These are phyloP conservation scores for Chaetothyriales sp. DNA, from an alignment of 2,329 filamentous ascomycete genomes.

Conservation along the genomic window DNA sequence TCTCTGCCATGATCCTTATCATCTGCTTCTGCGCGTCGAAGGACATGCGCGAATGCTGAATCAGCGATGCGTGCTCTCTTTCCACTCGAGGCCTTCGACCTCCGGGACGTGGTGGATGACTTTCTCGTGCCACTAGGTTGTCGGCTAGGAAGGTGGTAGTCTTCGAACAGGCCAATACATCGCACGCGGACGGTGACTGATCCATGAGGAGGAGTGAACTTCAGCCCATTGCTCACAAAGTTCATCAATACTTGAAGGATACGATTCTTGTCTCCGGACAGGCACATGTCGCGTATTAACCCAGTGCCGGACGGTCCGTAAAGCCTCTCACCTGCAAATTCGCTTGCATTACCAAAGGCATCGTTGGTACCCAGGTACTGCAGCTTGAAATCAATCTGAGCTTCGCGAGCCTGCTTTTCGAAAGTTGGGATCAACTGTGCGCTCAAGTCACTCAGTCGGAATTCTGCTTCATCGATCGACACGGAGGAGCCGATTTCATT, in stretches of 20 bases:
- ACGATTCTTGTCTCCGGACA: constrained; percentile 86
- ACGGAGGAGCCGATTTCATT: constrained; percentile 84
- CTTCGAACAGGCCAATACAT: constrained; percentile 36
- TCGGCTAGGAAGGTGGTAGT: constrained; percentile 5
- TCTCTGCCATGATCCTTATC: constrained; percentile 27
- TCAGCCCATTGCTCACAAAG: constrained; percentile 78
- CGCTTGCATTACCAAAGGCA: constrained; percentile 16
- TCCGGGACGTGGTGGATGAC: constrained; percentile 24
- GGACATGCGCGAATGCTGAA: constrained; percentile 8
- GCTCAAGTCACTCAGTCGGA: constrained; percentile 67
- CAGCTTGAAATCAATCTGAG: constrained; percentile 59
- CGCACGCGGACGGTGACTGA: constrained; percentile 63
- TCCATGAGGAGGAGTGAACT: constrained; percentile 71
- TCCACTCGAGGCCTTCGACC: constrained; percentile 15
- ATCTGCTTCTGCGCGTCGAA: constrained; percentile 1
- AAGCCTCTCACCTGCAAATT: constrained; percentile 31
- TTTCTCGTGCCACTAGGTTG: constrained; percentile 17
- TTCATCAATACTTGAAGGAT: constrained; percentile 92
- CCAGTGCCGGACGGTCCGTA: constrained; percentile 53
- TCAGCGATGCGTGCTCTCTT: constrained; percentile 17
- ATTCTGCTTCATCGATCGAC: constrained; percentile 70
- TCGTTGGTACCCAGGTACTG: constrained; percentile 49
- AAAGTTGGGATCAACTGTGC: constrained; percentile 77
- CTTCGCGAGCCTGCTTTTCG: constrained; percentile 75
- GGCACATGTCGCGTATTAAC: constrained; percentile 66